Evolutionary conservation across 2,329 filamentous ascomycete genomes (phyloP).

Genomic region (Orbilia blumenaviensis): DNA sequence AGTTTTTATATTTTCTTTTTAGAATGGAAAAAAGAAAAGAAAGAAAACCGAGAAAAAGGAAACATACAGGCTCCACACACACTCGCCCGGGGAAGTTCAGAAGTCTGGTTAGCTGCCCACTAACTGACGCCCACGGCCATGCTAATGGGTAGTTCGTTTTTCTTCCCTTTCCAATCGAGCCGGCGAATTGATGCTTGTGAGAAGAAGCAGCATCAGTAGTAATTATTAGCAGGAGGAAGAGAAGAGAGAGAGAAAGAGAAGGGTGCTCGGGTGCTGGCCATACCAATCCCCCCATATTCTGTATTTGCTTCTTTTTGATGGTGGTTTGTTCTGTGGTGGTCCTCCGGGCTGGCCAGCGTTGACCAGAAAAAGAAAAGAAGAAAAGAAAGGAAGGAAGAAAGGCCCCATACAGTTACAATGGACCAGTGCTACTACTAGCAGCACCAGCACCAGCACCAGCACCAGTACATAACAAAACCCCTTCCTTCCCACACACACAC

Average conservation of each 20-base stretch:
- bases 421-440: too few species aligned
- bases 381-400: too few species aligned
- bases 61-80: constrained; percentile 36
- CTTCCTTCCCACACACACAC: constrained; percentile 28
- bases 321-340: too few species aligned
- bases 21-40: constrained; percentile 1
- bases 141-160: not conserved
- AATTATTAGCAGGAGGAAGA: too few species aligned
- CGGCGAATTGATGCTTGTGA: constrained; percentile 34
- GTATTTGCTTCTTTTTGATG: constrained; percentile 11
- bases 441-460: too few species aligned
- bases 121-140: constrained; percentile 14
- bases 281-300: not conserved
- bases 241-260: not conserved
- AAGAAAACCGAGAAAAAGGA: constrained; percentile 16
- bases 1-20: constrained; percentile 35
- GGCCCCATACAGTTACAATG: too few species aligned
- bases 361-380: too few species aligned
- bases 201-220: too few species aligned
- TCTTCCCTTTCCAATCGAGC: constrained; percentile 24
- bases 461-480: constrained; percentile 16
- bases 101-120: constrained; percentile 34
- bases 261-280: constrained; percentile 29
- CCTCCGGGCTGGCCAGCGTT: constrained; percentile 11
- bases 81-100: constrained; percentile 49